Evolutionary conservation across 2,329 filamentous ascomycete genomes (phyloP), one percentile per base, ranked within the genome.

Genomic region (Diaporthe ilicicola): DNA sequence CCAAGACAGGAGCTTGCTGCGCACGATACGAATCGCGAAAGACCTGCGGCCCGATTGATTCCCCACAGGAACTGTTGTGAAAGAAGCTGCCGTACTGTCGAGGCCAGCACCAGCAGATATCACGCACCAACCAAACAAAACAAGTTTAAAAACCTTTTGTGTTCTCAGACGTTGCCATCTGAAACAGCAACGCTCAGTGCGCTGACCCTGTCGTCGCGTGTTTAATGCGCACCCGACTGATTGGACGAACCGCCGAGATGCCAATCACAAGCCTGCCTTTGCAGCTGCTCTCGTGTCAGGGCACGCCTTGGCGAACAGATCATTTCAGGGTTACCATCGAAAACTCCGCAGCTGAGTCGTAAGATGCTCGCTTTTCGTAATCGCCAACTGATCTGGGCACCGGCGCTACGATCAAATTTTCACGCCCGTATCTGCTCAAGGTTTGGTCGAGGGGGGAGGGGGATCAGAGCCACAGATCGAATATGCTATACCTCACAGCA

Each of bases 321-420:
- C 44, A 50, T 64, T 37, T 50, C 27, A 44, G 42, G 27, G 48
- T 48, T 42, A 62, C 59, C 48, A 62, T 62, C 59, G 42, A 62
- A 48, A 62, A 48, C 59, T 62, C 59, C 39, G 56, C 56, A 62
- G 59, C 59, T 62, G 59, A 62, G 59, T 62, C 42, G 59, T 37
- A 50, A 64, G 59, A 64, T 48, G 59, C 29, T 64, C 29, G 29
- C 59, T 64, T 64, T 37, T 64, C 59, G 29, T 64, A n/a, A 37
- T 50, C 44, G 59, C 59, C 42, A n/a, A 37, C 59, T 64, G 29
- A 50, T 64, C 44, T 64, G 59, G 59, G 29, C 42, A 64, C 59
- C 59, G 59, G 29, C 59, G 44, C 59, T 50, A 50, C 42, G 42
- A 24, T 34, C 42, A 19, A 48, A 64, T 37, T 10, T 10, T n/a